phyloP scores from a whole-genome alignment of 139 green algal genomes.

The Deuterostichococcus epilithicus region DNA sequence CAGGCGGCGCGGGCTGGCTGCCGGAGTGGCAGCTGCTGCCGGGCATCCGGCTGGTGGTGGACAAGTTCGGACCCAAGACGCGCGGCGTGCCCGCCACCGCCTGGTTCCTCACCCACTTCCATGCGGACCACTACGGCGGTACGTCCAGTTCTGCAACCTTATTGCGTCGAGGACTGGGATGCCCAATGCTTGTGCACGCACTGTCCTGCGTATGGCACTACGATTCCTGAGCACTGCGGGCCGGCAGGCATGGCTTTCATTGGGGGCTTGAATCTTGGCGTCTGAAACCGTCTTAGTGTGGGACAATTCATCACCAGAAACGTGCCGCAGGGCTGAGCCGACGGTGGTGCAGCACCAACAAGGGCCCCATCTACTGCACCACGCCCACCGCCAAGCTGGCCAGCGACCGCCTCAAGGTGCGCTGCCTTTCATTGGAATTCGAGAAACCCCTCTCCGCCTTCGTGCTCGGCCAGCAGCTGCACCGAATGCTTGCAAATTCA shows the following conservation, averaged over 20 bases:
- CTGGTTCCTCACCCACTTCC: conserved; percentile 90
- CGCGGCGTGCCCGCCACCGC: conserved; percentile 7
- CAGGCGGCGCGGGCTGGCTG: conserved; percentile 16
- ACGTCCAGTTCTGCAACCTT: too few species aligned
- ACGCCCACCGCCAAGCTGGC: conserved; percentile 63
- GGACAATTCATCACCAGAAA: too few species aligned
- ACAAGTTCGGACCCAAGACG: conserved; percentile 54
- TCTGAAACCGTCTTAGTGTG: too few species aligned
- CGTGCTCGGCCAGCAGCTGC: too few species aligned
- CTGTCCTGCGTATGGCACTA: too few species aligned
- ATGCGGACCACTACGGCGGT: conserved; percentile 80
- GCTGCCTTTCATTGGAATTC: neutral
- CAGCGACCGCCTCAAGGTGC: conserved; percentile 51
- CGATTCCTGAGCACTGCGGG: too few species aligned
- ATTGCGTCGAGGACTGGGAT: too few species aligned
- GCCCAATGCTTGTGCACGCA: too few species aligned
- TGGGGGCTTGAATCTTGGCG: too few species aligned
- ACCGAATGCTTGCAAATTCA: too few species aligned
- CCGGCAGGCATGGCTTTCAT: too few species aligned
- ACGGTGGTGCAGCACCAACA: neutral
- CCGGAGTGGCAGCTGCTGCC: conserved; percentile 58
- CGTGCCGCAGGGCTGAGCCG: neutral
- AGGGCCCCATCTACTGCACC: conserved; percentile 64
- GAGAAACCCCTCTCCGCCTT: too few species aligned
- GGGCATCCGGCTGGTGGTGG: conserved; percentile 65